phyloP scores from a whole-genome alignment of 208 protist species.

The Crithidia sp. region DNA sequence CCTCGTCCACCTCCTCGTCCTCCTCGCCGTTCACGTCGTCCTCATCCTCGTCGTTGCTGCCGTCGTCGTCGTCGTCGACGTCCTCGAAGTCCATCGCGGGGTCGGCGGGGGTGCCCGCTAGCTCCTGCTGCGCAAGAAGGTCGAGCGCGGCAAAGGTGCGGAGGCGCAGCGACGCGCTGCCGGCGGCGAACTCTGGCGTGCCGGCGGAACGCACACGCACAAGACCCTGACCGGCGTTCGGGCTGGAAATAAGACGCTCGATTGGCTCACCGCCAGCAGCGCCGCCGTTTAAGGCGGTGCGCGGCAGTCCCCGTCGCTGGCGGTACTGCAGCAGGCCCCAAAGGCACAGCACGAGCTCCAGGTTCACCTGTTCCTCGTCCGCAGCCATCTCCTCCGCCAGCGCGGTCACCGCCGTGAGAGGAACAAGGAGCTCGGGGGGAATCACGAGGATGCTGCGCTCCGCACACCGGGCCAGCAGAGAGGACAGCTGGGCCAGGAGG shows the following conservation, averaged over 20 bases:
- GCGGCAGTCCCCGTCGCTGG: conserved; percentile 28
- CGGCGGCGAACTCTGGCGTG: conserved; percentile 4
- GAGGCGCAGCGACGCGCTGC: conserved; percentile 14
- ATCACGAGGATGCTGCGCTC: conserved; percentile 31
- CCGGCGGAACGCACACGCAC: conserved; percentile 8
- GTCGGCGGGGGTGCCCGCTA: conserved; percentile 7
- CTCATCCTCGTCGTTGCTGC: conserved; percentile 21
- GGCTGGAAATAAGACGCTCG: conserved; percentile 9
- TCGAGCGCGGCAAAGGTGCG: conserved; percentile 19
- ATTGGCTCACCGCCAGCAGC: not conserved
- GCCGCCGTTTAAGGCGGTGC: not conserved
- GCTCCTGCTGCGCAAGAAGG: conserved; percentile 9
- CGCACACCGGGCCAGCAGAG: conserved; percentile 60
- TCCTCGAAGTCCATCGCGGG: conserved; percentile 23
- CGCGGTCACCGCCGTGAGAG: conserved; percentile 27
- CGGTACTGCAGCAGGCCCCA: conserved; percentile 34
- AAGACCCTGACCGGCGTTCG: conserved; percentile 2
- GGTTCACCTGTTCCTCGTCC: conserved; percentile 20
- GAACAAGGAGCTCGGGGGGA: conserved; percentile 23
- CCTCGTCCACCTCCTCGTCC: conserved; percentile 33
- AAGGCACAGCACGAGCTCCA: conserved; percentile 40
- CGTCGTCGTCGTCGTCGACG: conserved; percentile 21
- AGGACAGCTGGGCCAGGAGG: conserved; percentile 52
- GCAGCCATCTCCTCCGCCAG: conserved; percentile 35
- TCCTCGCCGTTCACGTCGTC: conserved; percentile 6